Base-by-base conservation (phyloP, 345 rosid species). In the Lenwebbia sp. region DNA sequence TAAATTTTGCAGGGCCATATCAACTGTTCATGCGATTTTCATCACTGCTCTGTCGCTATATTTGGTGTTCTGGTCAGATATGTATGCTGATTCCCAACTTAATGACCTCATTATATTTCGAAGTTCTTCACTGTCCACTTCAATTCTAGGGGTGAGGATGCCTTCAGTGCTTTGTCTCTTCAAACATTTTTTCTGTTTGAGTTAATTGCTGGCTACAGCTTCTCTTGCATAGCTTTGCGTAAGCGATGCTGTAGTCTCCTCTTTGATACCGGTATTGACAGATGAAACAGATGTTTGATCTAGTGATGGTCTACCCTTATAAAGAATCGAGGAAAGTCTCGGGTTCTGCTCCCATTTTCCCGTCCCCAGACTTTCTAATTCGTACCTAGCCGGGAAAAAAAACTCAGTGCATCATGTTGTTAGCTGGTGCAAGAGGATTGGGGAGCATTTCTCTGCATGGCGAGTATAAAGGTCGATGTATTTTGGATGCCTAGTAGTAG, bases 1-100 rank as follows among this genome's bases (percentile, higher is more conserved):
- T 52, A 25, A 19, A 44, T 53, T 52, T 17, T 91, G 89, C 93
- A 94, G 96, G 90, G 92, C 92, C 33, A 90, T 94, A 84, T 94
- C 96, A 84, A 92, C 95, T 52, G 41, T 89, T 41, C 96, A 94
- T 92, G 95, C 96, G 82, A 86, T 94, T 85, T 91, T 92, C 88
- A 89, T 94, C 83, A 90, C 94, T 52, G 83, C 53, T n/a, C 83
- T 93, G 85, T 90, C 96, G 11, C 87, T 94, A 57, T 93, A 94
- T 90, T 89, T 93, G 8, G 94, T 94, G 62, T 93, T 93, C 82
- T 92, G 93, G 90, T 92, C 94, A 65, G 93, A 92, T 86, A 89
- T 94, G 55, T 94, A 23, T 88, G 90, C 93, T 54, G 93, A 91
- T 83, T 5, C 86, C 85, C 88, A 81, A 70, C 57, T 26, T 83